Evolutionary conservation across 352 stramenopile genomes (phyloP), one percentile per base, ranked within the genome.

Genomic region (Phytophthora cactorum): DNA sequence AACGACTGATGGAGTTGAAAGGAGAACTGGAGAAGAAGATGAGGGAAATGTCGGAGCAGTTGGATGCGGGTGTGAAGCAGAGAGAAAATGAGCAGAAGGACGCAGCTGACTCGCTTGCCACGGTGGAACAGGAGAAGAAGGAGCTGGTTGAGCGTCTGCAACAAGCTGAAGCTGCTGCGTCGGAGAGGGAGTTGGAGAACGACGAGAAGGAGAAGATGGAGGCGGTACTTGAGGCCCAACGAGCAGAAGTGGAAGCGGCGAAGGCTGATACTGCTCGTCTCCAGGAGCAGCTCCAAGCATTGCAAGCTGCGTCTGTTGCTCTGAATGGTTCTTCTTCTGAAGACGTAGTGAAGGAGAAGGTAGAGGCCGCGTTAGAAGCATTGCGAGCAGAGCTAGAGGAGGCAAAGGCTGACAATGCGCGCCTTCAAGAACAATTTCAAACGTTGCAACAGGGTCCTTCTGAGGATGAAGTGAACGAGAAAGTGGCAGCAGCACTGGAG

Each of bases 21-120:
- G 9, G n/a, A 12, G 66, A 75, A 25, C 17, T 72, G 39, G 67
- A 78, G 47, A 75, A 56, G 27, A 61, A 31, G 9, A 55, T 74
- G 5, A n/a, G 53, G 4, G 63, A 74, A 15, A 38, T 77, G 49
- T 67, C 53, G 22, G 54, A 70, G 36, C 38, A 66, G 14, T 36
- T 76, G 44, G 60, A 77, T 34, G 52, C 59, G 8, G 49, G 56
- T n/a, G n/a, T 39, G 0, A 59, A 69, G 31, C 32, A 70, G 15
- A 46, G 60, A 45, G 43, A 74, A 25, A 27, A 27, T 8, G 38
- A 74, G 46, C 50, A 70, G 43, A 34, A 66, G 14, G 3, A 66
- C 39, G 61, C 58, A 34, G 50, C 39, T 5, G 32, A 59, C 1
- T 7, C 38, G 7, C 43, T 77, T 32, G 59, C 36, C 1, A 65